Percentiles rank a stretch among this genome's conserved stretches.
Evolutionary conservation across 768 basidiomycete species (phyloP).

Genomic region (Ephemerocybe angulata): DNA sequence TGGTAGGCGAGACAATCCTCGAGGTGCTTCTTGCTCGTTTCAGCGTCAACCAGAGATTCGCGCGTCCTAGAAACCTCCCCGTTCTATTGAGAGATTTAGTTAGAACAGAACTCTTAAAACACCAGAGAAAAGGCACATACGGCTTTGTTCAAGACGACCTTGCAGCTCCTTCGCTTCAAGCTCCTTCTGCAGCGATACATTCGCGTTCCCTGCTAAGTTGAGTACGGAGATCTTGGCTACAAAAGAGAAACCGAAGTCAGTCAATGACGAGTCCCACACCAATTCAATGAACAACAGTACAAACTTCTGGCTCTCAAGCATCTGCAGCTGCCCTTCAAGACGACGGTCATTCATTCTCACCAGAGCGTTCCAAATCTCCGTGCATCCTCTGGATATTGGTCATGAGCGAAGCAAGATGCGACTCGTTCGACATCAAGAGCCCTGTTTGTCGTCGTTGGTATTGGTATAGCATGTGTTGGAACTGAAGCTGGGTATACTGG

Average conservation of each 20-base stretch:
- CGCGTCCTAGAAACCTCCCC: conserved; percentile 66
- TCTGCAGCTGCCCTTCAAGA: conserved; percentile 74
- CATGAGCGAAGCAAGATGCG: conserved; percentile 84
- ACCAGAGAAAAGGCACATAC: conserved; percentile 39
- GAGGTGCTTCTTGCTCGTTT: conserved; percentile 76
- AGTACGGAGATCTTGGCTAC: conserved; percentile 67
- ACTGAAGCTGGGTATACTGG: conserved; percentile 80
- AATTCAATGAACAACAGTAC: conserved; percentile 23
- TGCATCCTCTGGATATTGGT: conserved; percentile 88
- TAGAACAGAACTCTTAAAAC: conserved; percentile 12
- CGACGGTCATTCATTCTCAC: conserved; percentile 79
- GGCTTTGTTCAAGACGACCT: conserved; percentile 58
- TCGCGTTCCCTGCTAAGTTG: conserved; percentile 78
- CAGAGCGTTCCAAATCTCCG: conserved; percentile 77
- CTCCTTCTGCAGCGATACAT: conserved; percentile 74
- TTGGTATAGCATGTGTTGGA: conserved; percentile 85
- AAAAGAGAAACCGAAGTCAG: too few relatives aligned
- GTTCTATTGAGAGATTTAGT: conserved; percentile 36
- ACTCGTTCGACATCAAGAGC: conserved; percentile 73
- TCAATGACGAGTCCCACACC: too few relatives aligned
- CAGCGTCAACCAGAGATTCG: conserved; percentile 64
- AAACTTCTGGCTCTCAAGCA: conserved; percentile 77
- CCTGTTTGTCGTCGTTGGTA: conserved; percentile 85
- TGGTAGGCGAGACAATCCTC: conserved; percentile 67
- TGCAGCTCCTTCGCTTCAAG: conserved; percentile 77